Evolutionary conservation across 129 eudicot species (phyloP), one percentile per base, ranked within the genome.

Genomic region (Smallanthus sonchifolius): DNA sequence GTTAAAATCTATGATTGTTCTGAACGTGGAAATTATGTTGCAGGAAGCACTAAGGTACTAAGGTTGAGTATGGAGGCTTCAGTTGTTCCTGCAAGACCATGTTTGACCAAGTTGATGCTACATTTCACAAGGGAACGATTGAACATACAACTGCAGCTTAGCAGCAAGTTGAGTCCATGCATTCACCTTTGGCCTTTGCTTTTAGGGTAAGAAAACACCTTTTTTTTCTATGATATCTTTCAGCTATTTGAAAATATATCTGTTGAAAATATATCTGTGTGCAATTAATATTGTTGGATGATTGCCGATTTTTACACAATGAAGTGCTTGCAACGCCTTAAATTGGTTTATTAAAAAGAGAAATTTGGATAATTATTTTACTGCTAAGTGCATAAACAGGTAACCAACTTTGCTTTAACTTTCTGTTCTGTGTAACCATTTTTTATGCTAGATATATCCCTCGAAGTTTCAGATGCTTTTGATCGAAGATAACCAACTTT

Each of bases 101-200:
- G 96, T 94, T 94, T 80, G 97, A 88, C 71, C 98, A 94, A 80
- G 89, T 94, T 77, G 89, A 94, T 70, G 69, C 93, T 66, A 75
- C 89, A 54, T 94, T 94, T 78, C 93, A 88, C 69, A 94, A 94
- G 83, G 98, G 97, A 60, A 86, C 85, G 87, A 73, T 69, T 74
- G 97, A 94, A 75, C 97, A 94, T 67, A 79, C 87, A 54, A 52
- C 70, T 65, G 86, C 88, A 51, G 75, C 79, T 44, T 88, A 79
- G 11, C 97, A 86, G 70, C 89, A 90, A 80, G 76, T 86, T 70
- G 97, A 93, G 69, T 80, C 97, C 35, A 60, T 85, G 28, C 87
- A 94, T 85, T 90, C 91, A 0, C 89, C 92, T 15, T 65, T 94
- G 79, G 97, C 87, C 1, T 75, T 81, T 77, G 85, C 98, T 69